Percentiles rank a stretch among this genome's conserved stretches.
These are phyloP conservation scores for Aspergillus cavernicola DNA, from an alignment of 495 filamentous ascomycete genomes.

Conservation along the genomic window DNA sequence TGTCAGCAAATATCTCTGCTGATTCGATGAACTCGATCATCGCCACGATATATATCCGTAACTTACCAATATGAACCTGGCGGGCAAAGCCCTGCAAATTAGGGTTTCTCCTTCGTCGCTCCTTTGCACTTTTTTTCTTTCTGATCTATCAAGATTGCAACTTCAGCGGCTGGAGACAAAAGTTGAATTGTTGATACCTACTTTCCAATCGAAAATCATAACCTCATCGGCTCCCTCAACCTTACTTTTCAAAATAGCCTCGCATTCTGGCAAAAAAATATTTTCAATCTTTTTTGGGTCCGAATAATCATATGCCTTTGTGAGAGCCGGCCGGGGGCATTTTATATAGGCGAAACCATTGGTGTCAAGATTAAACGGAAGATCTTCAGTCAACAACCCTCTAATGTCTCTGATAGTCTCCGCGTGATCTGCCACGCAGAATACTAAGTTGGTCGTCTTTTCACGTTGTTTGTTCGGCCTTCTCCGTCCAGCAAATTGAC, in stretches of 20 bases:
- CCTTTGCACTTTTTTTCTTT: constrained; percentile 13
- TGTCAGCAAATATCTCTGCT: not conserved
- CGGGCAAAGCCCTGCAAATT: constrained; percentile 13
- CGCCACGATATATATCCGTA: not conserved
- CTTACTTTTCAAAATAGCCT: constrained; percentile 18
- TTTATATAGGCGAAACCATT: constrained; percentile 5
- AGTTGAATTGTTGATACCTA: too few species aligned
- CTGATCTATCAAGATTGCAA: constrained; percentile 5
- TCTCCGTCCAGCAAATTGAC: not conserved
- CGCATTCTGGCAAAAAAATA: constrained; percentile 22
- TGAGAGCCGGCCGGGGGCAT: not conserved
- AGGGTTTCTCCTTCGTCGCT: constrained; percentile 12
- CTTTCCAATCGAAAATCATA: constrained; percentile 30
- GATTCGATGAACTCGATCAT: not conserved
- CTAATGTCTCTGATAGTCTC: not conserved
- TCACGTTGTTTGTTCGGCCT: not conserved
- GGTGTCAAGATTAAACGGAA: not conserved
- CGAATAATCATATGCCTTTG: not conserved
- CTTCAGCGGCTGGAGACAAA: too few species aligned
- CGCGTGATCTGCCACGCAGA: not conserved
- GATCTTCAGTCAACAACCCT: not conserved
- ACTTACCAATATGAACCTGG: constrained; percentile 22
- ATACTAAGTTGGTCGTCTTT: constrained; percentile 5
- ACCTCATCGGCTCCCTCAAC: constrained; percentile 22
- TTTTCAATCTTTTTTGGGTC: constrained; percentile 13